These are phyloP conservation scores for Inga laurina DNA, from an alignment of 306 rosid genomes.

Conservation along the genomic window DNA sequence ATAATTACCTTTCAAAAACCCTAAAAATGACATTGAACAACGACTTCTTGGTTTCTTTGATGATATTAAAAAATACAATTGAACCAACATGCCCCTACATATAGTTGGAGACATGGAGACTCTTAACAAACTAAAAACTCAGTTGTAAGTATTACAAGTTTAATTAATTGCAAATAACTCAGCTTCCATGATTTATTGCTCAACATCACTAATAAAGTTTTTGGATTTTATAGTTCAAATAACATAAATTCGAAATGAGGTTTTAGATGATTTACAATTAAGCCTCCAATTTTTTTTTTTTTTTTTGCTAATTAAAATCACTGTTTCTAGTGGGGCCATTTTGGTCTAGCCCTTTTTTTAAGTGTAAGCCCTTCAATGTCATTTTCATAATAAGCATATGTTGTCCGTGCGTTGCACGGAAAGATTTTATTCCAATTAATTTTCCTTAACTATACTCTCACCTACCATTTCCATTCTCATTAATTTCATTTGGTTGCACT, in stretches of 20 bases:
- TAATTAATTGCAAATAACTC: too few species aligned
- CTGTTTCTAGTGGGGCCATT: too few species aligned
- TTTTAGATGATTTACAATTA: too few species aligned
- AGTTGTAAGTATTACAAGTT: neutral
- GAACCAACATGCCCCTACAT: neutral
- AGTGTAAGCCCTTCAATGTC: too few species aligned
- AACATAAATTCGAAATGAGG: neutral
- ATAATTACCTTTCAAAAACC: neutral
- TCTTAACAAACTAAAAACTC: neutral
- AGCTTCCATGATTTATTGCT: neutral
- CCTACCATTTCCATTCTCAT: too few species aligned
- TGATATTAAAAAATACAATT: neutral
- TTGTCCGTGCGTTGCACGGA: too few species aligned
- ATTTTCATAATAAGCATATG: too few species aligned
- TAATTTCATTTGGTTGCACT: too few species aligned
- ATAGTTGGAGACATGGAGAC: neutral
- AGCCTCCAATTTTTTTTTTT: too few species aligned
- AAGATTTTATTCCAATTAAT: too few species aligned
- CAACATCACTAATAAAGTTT: neutral
- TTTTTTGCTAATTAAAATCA: neutral
- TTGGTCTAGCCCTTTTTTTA: too few species aligned
- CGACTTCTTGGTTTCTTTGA: neutral
- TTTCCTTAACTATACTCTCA: too few species aligned
- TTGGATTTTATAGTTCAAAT: neutral
- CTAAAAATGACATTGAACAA: neutral